Percentiles rank a stretch among this genome's conserved stretches.
phyloP scores from a whole-genome alignment of 2,329 filamentous ascomycete genomes.

The Juglanconis sp. region DNA sequence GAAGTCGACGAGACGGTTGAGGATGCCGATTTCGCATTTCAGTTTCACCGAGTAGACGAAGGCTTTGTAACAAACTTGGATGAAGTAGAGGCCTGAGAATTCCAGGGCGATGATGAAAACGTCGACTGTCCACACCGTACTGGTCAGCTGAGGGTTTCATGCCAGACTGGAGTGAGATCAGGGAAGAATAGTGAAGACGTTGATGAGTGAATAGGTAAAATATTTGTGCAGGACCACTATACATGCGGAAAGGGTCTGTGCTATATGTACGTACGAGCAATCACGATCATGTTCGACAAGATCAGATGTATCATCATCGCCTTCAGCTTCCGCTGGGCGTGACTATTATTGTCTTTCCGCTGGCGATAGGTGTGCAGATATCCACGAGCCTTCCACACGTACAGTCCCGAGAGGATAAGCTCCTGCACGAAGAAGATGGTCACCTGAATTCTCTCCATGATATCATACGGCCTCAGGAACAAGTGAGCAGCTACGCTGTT shows the following conservation, averaged over 20 bases:
- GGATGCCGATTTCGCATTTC: slow-evolving; percentile 34
- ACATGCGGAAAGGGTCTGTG: no score
- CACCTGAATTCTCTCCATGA: slow-evolving; percentile 55
- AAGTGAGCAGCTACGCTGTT: slow-evolving; percentile 34
- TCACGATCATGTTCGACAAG: slow-evolving; percentile 39
- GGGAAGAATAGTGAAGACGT: neutral
- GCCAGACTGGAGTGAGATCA: no score
- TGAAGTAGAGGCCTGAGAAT: slow-evolving; percentile 29
- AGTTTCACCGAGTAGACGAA: slow-evolving; percentile 35
- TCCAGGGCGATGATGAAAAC: slow-evolving; percentile 31
- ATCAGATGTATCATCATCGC: slow-evolving; percentile 47
- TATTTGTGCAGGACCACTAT: neutral
- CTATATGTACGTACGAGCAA: slow-evolving; percentile 23
- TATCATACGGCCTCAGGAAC: slow-evolving; percentile 38
- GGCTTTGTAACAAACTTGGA: slow-evolving; percentile 34
- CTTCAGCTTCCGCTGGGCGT: slow-evolving; percentile 27
- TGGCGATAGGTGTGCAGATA: slow-evolving; percentile 42
- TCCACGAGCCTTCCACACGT: slow-evolving; percentile 50
- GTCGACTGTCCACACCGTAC: slow-evolving; percentile 23
- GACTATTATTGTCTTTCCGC: slow-evolving; percentile 25
- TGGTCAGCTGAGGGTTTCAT: no score
- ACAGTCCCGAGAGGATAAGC: slow-evolving; percentile 49
- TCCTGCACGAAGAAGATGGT: slow-evolving; percentile 56
- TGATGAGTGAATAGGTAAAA: neutral
- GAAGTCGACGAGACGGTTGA: slow-evolving; percentile 33